A percentile compares a stretch with the other conserved stretches of the same genome.
Evolutionary conservation across 305 asterid genomes (phyloP).

Genomic region (Caryopteris hybrid): DNA sequence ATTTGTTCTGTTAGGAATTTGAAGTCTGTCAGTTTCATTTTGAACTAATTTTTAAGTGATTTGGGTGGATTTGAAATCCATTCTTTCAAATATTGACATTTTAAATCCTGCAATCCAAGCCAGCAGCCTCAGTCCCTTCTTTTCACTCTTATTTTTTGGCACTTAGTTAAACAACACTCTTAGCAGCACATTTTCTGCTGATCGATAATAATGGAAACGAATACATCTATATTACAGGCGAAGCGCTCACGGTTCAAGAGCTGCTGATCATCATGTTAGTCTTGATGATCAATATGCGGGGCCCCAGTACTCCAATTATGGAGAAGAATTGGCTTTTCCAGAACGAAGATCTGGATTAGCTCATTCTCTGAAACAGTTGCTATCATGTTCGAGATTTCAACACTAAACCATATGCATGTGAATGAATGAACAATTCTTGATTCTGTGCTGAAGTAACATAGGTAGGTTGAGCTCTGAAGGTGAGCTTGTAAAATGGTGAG

Average conservation of each 20-base stretch:
- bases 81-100: no score
- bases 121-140: not conserved
- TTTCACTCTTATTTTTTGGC: no score
- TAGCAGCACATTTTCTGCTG: not conserved
- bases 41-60: not conserved
- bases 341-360: constrained; percentile 7
- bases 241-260: not conserved
- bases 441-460: no score
- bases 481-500: no score
- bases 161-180: not conserved
- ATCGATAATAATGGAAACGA: not conserved
- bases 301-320: not conserved
- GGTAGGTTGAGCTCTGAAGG: no score
- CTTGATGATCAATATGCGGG: constrained; percentile 4
- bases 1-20: no score
- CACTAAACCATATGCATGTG: not conserved
- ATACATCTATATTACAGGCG: constrained; percentile 14
- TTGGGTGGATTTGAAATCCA: no score
- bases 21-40: no score
- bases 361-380: constrained; percentile 16
- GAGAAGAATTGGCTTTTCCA: constrained; percentile 15
- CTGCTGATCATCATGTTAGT: not conserved
- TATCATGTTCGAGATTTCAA: constrained; percentile 17
- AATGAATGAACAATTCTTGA: not conserved
- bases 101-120: not conserved